Evolutionary conservation across 2,329 filamentous ascomycete genomes (phyloP), one percentile per base, ranked within the genome.

Genomic region (Pyrenophora tritici-repentis): DNA sequence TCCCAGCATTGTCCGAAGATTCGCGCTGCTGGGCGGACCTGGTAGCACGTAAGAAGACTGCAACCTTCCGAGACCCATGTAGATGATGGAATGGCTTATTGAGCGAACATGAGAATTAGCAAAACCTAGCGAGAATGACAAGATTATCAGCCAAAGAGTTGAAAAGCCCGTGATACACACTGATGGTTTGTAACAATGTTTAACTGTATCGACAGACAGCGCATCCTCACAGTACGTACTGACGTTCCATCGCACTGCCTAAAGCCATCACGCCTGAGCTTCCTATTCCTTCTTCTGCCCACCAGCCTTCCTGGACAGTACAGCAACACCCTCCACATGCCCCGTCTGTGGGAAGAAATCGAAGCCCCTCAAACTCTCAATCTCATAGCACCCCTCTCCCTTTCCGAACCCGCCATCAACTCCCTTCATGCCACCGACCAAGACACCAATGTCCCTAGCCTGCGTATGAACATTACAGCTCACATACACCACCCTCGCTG

Each of bases 381-480:
- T 89, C 73, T 87, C 85, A 75, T 97, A 99, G 49, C 69, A 65
- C 8, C 71, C 74, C 41, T 76, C 73, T 58, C 62, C 77, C 66
- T 16, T 56, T 10, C 63, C 70, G 55, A 54, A 70, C 12, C 71
- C 62, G 36, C 66, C 68, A 58, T 75, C 69, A 14, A 74, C 66
- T 13, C 73, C 68, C 39, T 73, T 72, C 65, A 84, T 75, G 0
- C 92, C 91, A 31, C 87, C 82, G 1, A 97, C 91, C 65, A 99
- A 76, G 55, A 93, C 85, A 0, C 92, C 94, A 1, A 99, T 86
- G 74, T 99, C 94, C 45, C 94, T 80, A 12, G 94, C 94, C 81
- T 97, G 94, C 7, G 93, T 97, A 71, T 99, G 94, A 59, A 99
- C 94, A 68, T 99, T 99, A 67, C 94, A 99, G 70, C 90, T 96